Evolutionary conservation across 805 yeast species (phyloP), one percentile per base, ranked within the genome.

Genomic region (Cyberlindnera nakhonratchasimensis): DNA sequence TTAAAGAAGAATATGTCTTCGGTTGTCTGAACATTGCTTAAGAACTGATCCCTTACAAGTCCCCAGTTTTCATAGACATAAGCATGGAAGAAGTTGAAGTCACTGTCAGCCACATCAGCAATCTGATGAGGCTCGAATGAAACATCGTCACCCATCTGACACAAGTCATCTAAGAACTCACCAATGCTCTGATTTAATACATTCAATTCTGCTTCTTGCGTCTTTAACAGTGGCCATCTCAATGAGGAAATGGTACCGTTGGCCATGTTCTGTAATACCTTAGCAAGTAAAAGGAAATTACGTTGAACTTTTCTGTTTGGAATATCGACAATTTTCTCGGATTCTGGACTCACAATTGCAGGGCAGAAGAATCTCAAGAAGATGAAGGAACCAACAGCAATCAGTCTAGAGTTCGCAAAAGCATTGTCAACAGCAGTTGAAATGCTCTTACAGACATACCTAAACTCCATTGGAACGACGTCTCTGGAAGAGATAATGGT

Each of bases 281-380:
- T 86, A 2, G 96, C 96, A 25, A 90, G 61, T 42, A 86, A 80
- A 46, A 90, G 79, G 38, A 86, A 72, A 0, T 87, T 76, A 49
- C 96, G 72, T 47, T 88, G 70, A 4, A 70, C 69, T 13, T 58
- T 59, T 7, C 64, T 54, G 40, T 66, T 65, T 4, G 75, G 54
- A 57, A 72, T 52, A 16, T 62, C 66, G 18, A 66, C 59, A 29
- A 69, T 59, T 34, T 57, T 60, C 45, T 71, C 71, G 14, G 68
- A 46, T 43, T 86, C 95, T 0, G 97, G 97, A 25, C 88, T 80
- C 12, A 90, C 90, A 52, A 90, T 80, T 0, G 96, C 95, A 11
- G 98, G 97, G 58, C 95, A 85, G 46, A 84, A 72, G 48, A 83
- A 79, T 43, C 96, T 67, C 51, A 91, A 68, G 55, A 91, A 90